Base-by-base conservation (phyloP, 2,329 filamentous ascomycete genomes). In the Nigrospora sphaerica region DNA sequence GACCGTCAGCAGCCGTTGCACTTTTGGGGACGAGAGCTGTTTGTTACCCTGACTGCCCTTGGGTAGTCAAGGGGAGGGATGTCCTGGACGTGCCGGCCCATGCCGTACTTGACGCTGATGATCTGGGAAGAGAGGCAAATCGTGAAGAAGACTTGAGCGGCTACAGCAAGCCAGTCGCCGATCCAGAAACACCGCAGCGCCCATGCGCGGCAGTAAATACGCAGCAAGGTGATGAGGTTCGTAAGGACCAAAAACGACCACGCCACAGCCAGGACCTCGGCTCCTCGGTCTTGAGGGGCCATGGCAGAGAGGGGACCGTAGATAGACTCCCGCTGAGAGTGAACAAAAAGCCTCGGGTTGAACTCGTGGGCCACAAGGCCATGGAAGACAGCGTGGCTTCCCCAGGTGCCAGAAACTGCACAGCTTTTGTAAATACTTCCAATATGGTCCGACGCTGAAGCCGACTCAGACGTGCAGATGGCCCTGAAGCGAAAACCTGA, bases 231-330 rank as follows among this genome's bases (percentile, higher is more conserved):
- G 12, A 61, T 52, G 38, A 64, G 54, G 12, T 62, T 60, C 5
- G 58, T 61, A 6, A 70, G 40, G 6, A 63, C 45, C 14, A 71
- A 39, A 39, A 71, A 66, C 4, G 61, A 50, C 43, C 55, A 54
- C 16, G 49, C 49, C 39, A 62, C 51, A 6, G 49, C 61, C 39
- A 50, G 35, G 42, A 65, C 49, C 47, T 62, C 43, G 32, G 50
- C 44, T 16, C 55, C 57, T n/a, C 54, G 53, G 46, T 53, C 52
- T 31, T 51, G 49, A 10, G 23, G 10, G 23, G 23, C 10, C 23
- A 28, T 28, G 23, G 23, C 23, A 9, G 23, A 6, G 23, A 10
- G 6, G 23, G 23, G 23, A 7, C 6, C 10, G 23, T 10, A 28
- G 4, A 28, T 9, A 9, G 23, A 28, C 5, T 28, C 23, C 5